Evolutionary conservation across 805 yeast species (phyloP).

Genomic region (Ogataea pignaliae): DNA sequence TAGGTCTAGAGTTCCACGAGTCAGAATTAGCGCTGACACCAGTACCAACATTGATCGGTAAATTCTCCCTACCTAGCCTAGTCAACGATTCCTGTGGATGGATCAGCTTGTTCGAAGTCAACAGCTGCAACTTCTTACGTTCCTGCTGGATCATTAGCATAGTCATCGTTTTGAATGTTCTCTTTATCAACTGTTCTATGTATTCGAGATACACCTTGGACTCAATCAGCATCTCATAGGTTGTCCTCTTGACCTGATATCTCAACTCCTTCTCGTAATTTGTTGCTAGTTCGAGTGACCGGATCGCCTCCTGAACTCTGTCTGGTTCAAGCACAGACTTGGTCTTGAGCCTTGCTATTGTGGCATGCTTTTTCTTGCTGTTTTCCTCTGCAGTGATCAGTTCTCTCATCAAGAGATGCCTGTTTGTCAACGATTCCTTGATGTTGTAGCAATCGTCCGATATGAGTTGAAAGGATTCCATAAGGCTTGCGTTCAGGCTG

Average conservation of each 20-base stretch:
- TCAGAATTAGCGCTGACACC: conserved; percentile 14
- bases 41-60: conserved; percentile 26
- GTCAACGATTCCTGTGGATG: conserved; percentile 43
- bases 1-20: conserved; percentile 33
- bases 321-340: conserved; percentile 76
- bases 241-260: conserved; percentile 74
- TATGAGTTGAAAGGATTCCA: conserved; percentile 65
- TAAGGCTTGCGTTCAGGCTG: conserved; percentile 66
- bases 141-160: conserved; percentile 79
- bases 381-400: conserved; percentile 70
- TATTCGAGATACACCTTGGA: conserved; percentile 53
- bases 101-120: conserved; percentile 52
- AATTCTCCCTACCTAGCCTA: conserved; percentile 70
- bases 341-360: conserved; percentile 67
- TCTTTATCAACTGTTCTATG: conserved; percentile 47
- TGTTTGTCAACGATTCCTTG: conserved; percentile 88
- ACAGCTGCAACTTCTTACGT: conserved; percentile 67
- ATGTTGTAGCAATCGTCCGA: conserved; percentile 77
- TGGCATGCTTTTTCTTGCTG: conserved; percentile 63
- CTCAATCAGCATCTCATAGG: conserved; percentile 81
- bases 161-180: conserved; percentile 54
- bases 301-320: conserved; percentile 86
- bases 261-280: conserved; percentile 70
- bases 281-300: conserved; percentile 73
- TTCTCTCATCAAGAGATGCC: conserved; percentile 91